Percentiles rank a stretch among this genome's conserved stretches.
phyloP scores from a whole-genome alignment of 371 early-diverging fungal genomes.

The Smittium culicis region DNA sequence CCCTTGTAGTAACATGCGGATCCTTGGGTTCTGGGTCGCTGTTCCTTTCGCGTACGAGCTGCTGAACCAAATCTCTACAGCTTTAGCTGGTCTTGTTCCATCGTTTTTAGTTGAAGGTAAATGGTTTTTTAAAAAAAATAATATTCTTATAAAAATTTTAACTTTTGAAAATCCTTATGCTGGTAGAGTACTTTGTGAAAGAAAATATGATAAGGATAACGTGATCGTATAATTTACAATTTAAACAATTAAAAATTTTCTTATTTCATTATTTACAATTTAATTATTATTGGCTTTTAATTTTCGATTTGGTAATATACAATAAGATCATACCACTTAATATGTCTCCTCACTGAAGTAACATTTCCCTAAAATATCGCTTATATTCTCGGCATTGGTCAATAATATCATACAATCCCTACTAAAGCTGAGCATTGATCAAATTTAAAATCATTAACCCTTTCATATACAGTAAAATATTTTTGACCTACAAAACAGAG shows the following conservation, averaged over 20 bases:
- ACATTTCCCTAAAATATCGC: no score
- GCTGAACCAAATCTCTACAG: background rate
- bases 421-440: no score
- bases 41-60: background rate
- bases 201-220: background rate
- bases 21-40: background rate
- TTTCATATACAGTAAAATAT: no score
- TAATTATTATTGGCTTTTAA: background rate
- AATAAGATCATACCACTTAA: background rate
- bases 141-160: background rate
- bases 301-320: background rate
- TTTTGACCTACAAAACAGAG: no score
- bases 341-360: background rate
- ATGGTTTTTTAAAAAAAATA: background rate
- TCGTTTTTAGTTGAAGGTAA: background rate
- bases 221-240: background rate
- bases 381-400: no score
- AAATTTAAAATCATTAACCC: no score
- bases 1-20: background rate
- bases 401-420: no score
- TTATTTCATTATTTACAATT: background rate
- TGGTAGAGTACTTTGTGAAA: slow-evolving; percentile 1
- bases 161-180: background rate
- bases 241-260: background rate
- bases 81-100: background rate